A percentile compares a stretch with the other conserved stretches of the same genome.
Conservation (phyloP, 139 green algal species). For the Coelastrella sp. region DNA sequence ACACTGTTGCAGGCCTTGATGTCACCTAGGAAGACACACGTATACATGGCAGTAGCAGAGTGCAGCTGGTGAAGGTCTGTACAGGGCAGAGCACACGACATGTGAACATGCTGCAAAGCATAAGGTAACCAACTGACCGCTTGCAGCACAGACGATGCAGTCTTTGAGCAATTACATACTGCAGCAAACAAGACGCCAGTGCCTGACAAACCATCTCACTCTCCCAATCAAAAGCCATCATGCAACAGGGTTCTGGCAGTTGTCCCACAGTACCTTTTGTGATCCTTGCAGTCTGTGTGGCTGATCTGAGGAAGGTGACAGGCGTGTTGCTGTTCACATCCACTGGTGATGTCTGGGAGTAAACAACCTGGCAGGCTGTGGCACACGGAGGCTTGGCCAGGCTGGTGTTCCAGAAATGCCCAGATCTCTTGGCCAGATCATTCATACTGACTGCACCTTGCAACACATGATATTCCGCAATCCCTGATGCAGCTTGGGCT, state of each 20-base stretch:
- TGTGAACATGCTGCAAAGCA: no score
- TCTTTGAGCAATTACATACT: no score
- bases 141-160: no score
- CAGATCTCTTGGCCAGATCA: background rate
- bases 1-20: slow-evolving; percentile 40
- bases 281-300: slow-evolving; percentile 23
- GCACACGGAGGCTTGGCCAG: slow-evolving; percentile 13
- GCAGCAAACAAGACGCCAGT: no score
- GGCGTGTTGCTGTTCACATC: background rate
- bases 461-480: slow-evolving; percentile 39
- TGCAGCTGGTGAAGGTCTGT: no score
- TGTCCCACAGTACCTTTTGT: background rate
- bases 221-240: no score
- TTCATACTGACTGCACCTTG: slow-evolving; percentile 13
- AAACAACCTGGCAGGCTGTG: slow-evolving; percentile 33
- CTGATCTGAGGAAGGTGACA: slow-evolving; percentile 8
- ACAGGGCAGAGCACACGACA: no score
- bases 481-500: background rate
- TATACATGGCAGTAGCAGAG: no score
- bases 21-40: no score
- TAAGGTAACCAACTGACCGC: no score
- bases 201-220: no score
- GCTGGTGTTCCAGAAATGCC: slow-evolving; percentile 14
- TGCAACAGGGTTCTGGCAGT: background rate
- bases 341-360: background rate